These are phyloP conservation scores for Plasmodium coatneyi DNA, from an alignment of 169 alveolate genomes.

Conservation along the genomic window DNA sequence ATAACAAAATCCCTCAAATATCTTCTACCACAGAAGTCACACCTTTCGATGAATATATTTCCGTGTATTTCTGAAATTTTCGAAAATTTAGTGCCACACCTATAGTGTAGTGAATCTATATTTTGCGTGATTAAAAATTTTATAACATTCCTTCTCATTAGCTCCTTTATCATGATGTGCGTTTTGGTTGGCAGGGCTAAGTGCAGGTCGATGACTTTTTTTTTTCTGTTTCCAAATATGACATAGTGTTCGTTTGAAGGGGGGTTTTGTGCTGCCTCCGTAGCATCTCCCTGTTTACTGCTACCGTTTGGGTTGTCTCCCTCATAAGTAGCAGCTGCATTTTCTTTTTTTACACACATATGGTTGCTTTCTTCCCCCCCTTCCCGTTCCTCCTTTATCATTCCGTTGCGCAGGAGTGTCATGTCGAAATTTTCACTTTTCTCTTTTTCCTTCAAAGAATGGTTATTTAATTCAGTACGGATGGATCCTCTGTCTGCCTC, in stretches of 20 bases:
- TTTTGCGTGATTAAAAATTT: slow-evolving; percentile 86
- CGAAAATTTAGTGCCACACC: slow-evolving; percentile 83
- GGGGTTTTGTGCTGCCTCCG: background rate
- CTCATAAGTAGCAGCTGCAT: background rate
- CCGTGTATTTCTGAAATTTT: slow-evolving; percentile 89
- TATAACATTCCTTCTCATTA: slow-evolving; percentile 78
- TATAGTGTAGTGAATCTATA: slow-evolving; percentile 87
- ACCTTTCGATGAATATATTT: slow-evolving; percentile 86
- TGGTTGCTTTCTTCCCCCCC: background rate
- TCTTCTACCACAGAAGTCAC: slow-evolving; percentile 87
- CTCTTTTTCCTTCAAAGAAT: background rate
- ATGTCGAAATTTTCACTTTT: slow-evolving; percentile 5
- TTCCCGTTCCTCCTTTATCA: background rate
- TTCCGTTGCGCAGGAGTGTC: background rate
- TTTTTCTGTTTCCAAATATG: slow-evolving; percentile 78
- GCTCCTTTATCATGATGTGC: slow-evolving; percentile 83
- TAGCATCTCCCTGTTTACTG: background rate
- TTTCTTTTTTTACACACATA: slow-evolving; percentile 22
- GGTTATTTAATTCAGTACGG: background rate
- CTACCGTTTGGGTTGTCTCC: background rate
- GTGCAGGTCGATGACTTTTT: slow-evolving; percentile 83
- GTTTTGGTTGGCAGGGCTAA: slow-evolving; percentile 88
- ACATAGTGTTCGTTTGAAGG: slow-evolving; percentile 30
- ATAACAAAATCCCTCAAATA: slow-evolving; percentile 85
- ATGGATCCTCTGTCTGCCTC: background rate